phyloP scores from a whole-genome alignment of 257 asterid species.

The Solanum lycopersicoides region DNA sequence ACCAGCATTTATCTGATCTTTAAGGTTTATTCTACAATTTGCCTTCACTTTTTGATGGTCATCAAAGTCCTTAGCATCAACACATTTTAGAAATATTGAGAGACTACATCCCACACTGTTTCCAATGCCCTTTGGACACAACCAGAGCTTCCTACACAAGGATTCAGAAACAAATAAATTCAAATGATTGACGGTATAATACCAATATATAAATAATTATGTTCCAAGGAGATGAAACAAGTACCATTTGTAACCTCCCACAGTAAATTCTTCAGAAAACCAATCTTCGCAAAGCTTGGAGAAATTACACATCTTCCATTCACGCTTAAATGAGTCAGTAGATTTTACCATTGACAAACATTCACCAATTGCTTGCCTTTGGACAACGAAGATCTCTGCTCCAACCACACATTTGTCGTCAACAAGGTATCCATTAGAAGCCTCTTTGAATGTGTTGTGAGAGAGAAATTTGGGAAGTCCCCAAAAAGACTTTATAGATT shows the following conservation, averaged over 20 bases:
- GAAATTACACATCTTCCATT: not conserved
- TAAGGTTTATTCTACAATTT: not conserved
- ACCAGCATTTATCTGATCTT: not conserved
- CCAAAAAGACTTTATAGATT: not conserved
- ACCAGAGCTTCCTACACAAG: not conserved
- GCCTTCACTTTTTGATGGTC: not conserved
- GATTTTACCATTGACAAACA: not conserved
- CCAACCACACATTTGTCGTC: constrained; percentile 6
- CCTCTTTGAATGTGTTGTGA: not conserved
- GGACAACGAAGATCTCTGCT: not conserved
- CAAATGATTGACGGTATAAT: too few species aligned
- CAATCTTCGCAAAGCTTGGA: not conserved
- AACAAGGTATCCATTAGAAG: not conserved
- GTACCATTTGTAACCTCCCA: not conserved
- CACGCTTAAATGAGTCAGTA: not conserved
- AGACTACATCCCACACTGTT: not conserved
- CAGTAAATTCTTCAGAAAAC: not conserved
- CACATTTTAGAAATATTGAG: not conserved
- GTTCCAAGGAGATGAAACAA: not conserved
- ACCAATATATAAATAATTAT: too few species aligned
- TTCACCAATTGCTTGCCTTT: not conserved
- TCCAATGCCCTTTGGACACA: not conserved
- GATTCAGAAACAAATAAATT: too few species aligned
- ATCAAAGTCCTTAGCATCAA: not conserved
- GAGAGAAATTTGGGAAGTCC: constrained; percentile 9